Base-by-base conservation (phyloP, 345 rosid genomes). In the Lepidium didymum region DNA sequence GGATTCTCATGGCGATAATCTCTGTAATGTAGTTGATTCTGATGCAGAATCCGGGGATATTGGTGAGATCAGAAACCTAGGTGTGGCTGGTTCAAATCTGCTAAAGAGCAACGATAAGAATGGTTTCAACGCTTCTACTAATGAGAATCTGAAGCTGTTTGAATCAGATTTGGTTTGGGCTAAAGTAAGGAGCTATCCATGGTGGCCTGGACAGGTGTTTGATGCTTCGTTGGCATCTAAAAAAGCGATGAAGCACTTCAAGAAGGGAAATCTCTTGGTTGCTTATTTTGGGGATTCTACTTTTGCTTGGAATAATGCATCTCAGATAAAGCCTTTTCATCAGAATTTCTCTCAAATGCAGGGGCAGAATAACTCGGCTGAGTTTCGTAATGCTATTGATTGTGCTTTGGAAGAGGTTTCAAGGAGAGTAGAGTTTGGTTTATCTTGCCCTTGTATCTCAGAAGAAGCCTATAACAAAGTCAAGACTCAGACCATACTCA, bases 141-240 rank as follows among this genome's bases (percentile, higher is more conserved):
- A 15, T 3, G 76, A 72, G 52, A 34, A 8, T 62, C 12, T 57
- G 21, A 68, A 68, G 15, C 51, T 10, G 1, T 72, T 69, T 68
- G 84, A 43, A 10, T 62, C 78, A 14, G 91, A 88, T 80, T 78
- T 91, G 64, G 88, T 88, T 33, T 88, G 97, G 97, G 95, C 80
- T 43, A 91, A 85, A 77, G 85, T 85, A 21, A 81, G 80, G 67
- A 85, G 91, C 75, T 87, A 84, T 79, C 96, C 91, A 0, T 91
- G 97, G 97, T 88, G 97, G 96, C 94, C 93, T 0, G 93, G 91
- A 11, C 92, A 84, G 55, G 70, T 85, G 71, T 69, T 83, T 76
- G 86, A 82, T 57, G 62, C 64, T 54, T 82, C 81, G 10, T 77
- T 37, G 55, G 83, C 85, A 3, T 72, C 90, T n/a, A 35, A 67